These are phyloP conservation scores for Aspergillus sp. DNA, from an alignment of 2,329 filamentous ascomycete species.

Conservation along the genomic window DNA sequence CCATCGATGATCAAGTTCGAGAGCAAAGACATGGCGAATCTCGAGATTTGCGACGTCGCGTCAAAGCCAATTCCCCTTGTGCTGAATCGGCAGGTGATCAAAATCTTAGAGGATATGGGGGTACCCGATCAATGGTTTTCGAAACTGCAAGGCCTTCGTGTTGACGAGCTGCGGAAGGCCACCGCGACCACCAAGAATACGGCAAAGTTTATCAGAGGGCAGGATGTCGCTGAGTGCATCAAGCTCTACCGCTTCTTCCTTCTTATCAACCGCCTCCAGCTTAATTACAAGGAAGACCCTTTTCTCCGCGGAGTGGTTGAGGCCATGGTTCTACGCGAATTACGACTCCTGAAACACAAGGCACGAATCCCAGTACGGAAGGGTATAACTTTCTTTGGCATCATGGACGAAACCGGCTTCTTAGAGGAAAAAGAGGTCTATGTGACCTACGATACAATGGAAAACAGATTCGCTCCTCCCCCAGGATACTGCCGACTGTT, in stretches of 20 bases:
- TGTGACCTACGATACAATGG: constrained; percentile 22
- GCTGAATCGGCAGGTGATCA: constrained; percentile 81
- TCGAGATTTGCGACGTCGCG: constrained; percentile 57
- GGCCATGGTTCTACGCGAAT: constrained; percentile 68
- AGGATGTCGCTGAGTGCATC: constrained; percentile 64
- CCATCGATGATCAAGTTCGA: constrained; percentile 82
- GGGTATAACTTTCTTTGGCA: constrained; percentile 77
- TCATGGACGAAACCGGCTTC: constrained; percentile 79
- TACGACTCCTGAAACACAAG: constrained; percentile 78
- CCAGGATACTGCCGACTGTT: constrained; percentile 50
- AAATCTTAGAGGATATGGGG: constrained; percentile 80
- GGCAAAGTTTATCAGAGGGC: constrained; percentile 66
- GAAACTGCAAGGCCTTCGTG: constrained; percentile 64
- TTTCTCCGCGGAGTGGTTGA: constrained; percentile 76
- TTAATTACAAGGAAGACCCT: constrained; percentile 69
- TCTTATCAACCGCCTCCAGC: constrained; percentile 56
- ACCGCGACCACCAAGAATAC: constrained; percentile 65
- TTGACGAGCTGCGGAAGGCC: constrained; percentile 63
- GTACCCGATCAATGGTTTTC: constrained; percentile 65
- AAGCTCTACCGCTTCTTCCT: constrained; percentile 66
- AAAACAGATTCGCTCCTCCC: constrained; percentile 12
- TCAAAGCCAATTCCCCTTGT: constrained; percentile 70
- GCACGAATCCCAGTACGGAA: constrained; percentile 72
- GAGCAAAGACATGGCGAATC: constrained; percentile 52
- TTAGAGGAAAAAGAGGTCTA: constrained; percentile 65